phyloP scores from a whole-genome alignment of 2,329 filamentous ascomycete species.

The Zymoseptoria tritici region DNA sequence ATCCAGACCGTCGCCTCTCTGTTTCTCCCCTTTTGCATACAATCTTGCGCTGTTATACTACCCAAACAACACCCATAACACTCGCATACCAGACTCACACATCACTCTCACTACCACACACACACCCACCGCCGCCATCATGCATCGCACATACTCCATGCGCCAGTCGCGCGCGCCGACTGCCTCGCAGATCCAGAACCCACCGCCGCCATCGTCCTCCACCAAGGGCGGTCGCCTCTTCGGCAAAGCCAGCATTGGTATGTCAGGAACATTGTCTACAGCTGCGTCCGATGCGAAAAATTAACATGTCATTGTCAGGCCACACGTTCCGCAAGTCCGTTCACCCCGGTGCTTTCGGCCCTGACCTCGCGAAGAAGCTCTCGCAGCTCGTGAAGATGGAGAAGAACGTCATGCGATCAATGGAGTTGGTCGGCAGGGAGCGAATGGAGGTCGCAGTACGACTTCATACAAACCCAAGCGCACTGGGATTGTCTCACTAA shows the following conservation, averaged over 20 bases:
- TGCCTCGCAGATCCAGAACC: slow-evolving; percentile 84
- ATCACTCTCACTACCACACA: background rate
- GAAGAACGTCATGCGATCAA: slow-evolving; percentile 99
- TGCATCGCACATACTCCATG: slow-evolving; percentile 99
- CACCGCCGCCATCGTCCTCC: slow-evolving; percentile 80
- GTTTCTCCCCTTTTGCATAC: background rate
- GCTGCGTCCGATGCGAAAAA: background rate
- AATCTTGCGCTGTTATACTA: background rate
- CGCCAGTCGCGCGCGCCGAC: slow-evolving; percentile 94
- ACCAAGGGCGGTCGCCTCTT: slow-evolving; percentile 90
- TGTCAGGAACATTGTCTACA: slow-evolving; percentile 29
- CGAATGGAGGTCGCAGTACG: slow-evolving; percentile 96
- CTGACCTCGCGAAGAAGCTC: slow-evolving; percentile 95
- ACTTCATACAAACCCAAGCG: slow-evolving; percentile 17
- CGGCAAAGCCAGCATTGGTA: slow-evolving; percentile 77
- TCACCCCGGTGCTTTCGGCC: slow-evolving; percentile 63
- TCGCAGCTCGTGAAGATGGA: slow-evolving; percentile 99
- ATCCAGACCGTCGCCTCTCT: background rate
- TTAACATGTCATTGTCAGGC: slow-evolving; percentile 38
- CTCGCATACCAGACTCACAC: background rate
- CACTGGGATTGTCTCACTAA: background rate
- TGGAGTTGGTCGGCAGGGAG: slow-evolving; percentile 90
- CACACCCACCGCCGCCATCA: slow-evolving; percentile 35
- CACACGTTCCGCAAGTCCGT: slow-evolving; percentile 66
- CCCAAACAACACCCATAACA: background rate